Base-by-base conservation (phyloP, 495 filamentous ascomycete species). In the Tuber borchii region DNA sequence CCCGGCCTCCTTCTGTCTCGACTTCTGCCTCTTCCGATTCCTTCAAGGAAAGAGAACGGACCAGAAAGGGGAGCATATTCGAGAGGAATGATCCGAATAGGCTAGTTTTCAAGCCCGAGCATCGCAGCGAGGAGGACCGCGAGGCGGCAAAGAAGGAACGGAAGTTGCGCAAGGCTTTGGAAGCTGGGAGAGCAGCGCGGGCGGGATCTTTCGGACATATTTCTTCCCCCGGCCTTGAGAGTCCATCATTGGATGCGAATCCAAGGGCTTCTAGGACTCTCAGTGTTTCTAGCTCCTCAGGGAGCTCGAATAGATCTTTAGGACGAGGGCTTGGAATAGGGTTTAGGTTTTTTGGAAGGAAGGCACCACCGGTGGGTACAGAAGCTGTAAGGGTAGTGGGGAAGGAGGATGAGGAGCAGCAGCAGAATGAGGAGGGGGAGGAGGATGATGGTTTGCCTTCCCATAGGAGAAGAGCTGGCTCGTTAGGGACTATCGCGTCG, bases 21-120 rank as follows among this genome's bases (percentile, higher is more conserved):
- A 69, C 48, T 43, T 45, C 37, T 40, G 42, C 71, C 31, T 68
- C 51, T 22, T 71, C 77, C 48, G 34, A 61, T 65, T 74, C 39
- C 42, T 17, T 26, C 17, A 31, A 34, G 17, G 73, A 71, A 39
- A 31, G 31, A 22, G 73, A 71, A 39, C 74, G 65, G 76, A 6
- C 72, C 14, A 77, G 51, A 37, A 81, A 78, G 74, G 81, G 79
- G 4, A 77, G 76, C 20, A 83, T 83, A n/a, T 75, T 81, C 42
- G 79, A 83, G 56, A 76, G 77, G 19, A 76, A 75, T 48, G 78
- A 83, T 72, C 43, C 80, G 31, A 73, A 61, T 34, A 75, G 75
- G 37, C 44, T 79, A 34, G 71, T 83, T 2, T 83, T 71, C 68
- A 83, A 76, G 39, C 46, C 79, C 0, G 72, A 81, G 16, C 69